Evolutionary conservation across 371 early-diverging fungal genomes (phyloP).

Genomic region (Apophysomyces sp.): DNA sequence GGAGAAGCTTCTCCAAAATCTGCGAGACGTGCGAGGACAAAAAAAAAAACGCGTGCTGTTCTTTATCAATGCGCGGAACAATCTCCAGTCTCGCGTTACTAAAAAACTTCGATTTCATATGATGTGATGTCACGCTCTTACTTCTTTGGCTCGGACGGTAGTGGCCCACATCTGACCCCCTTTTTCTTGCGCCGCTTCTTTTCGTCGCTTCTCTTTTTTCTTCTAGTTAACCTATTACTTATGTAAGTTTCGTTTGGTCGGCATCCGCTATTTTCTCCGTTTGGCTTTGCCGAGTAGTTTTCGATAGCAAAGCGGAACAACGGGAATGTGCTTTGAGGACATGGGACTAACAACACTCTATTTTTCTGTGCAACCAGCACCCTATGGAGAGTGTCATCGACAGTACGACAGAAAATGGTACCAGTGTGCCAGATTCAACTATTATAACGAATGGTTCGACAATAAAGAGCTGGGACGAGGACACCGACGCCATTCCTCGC

Average conservation of each 20-base stretch:
- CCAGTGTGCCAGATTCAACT: background rate
- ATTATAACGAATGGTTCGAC: background rate
- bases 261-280: background rate
- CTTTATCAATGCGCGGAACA: background rate
- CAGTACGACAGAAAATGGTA: background rate
- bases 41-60: background rate
- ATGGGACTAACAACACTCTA: background rate
- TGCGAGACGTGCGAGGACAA: background rate
- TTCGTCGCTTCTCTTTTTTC: background rate
- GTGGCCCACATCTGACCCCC: background rate
- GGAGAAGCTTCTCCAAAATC: too few relatives aligned
- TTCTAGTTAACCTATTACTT: background rate
- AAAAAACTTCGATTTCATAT: background rate
- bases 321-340: background rate
- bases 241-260: background rate
- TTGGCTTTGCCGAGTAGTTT: background rate
- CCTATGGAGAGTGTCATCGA: background rate
- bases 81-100: too few relatives aligned
- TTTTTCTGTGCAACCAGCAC: background rate
- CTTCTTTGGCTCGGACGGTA: background rate
- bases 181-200: background rate
- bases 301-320: background rate
- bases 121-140: background rate
- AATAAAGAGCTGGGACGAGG: constrained; percentile 25
- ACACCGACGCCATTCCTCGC: constrained; percentile 47